phyloP scores from a whole-genome alignment of 2,329 filamentous ascomycete genomes.

The Penicillium paneum region DNA sequence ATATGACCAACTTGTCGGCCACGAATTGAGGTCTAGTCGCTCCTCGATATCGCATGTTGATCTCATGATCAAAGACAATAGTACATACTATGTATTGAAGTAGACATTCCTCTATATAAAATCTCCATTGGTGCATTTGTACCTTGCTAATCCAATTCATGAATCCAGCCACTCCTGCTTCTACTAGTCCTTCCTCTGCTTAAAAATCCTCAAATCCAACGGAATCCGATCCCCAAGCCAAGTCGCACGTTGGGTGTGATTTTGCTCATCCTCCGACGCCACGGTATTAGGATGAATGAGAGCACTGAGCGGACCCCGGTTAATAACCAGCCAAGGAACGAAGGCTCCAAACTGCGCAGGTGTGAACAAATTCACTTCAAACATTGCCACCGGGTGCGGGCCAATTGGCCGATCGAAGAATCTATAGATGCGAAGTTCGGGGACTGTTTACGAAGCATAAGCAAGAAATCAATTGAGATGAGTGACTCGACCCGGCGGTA shows the following conservation, averaged over 20 bases:
- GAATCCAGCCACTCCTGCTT: background rate
- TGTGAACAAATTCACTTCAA: constrained; percentile 84
- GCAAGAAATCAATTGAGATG: background rate
- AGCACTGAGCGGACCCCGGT: constrained; percentile 74
- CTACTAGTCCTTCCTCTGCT: constrained; percentile 27
- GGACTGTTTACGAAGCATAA: constrained; percentile 54
- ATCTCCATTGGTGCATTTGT: too few relatives aligned
- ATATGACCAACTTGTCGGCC: too few relatives aligned
- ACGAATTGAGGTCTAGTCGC: too few relatives aligned
- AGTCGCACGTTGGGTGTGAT: constrained; percentile 45
- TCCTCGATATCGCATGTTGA: too few relatives aligned
- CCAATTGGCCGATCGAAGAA: constrained; percentile 76
- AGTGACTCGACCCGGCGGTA: background rate
- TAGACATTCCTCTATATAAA: too few relatives aligned
- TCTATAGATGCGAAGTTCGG: constrained; percentile 76
- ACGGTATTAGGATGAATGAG: constrained; percentile 78
- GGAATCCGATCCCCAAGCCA: constrained; percentile 49
- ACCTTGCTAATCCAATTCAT: background rate
- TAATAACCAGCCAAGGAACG: constrained; percentile 77
- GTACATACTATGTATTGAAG: too few relatives aligned
- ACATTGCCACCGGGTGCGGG: constrained; percentile 82
- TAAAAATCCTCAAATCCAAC: constrained; percentile 42
- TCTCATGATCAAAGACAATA: too few relatives aligned
- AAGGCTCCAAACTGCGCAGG: constrained; percentile 88
- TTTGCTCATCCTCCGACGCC: constrained; percentile 50